Conservation (phyloP, 106 monocot genomes). For the Cymbidium sinense region DNA sequence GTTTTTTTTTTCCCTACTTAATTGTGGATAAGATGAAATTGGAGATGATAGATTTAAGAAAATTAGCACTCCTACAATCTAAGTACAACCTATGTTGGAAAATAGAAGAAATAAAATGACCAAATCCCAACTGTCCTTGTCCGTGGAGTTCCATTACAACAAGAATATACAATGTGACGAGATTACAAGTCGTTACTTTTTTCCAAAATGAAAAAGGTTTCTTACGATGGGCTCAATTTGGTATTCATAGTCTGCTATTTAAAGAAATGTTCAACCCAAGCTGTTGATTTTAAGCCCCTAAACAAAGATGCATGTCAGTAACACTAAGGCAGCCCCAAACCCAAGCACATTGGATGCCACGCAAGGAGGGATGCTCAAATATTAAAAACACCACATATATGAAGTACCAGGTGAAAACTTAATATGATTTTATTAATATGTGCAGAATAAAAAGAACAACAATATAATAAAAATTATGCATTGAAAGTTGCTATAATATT, state of each 20-base stretch:
- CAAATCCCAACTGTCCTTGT: not conserved
- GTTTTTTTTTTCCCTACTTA: not conserved
- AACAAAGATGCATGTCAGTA: not conserved
- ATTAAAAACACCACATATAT: too few species aligned
- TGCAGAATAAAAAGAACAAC: too few species aligned
- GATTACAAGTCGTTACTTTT: not conserved
- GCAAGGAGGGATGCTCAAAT: too few species aligned
- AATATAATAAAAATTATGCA: too few species aligned
- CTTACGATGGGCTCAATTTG: not conserved
- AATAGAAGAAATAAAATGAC: not conserved
- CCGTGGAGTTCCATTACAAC: not conserved
- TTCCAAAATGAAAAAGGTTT: not conserved
- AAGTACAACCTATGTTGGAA: not conserved
- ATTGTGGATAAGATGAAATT: not conserved
- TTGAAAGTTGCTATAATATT: too few species aligned
- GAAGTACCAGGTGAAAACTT: too few species aligned
- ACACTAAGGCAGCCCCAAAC: not conserved
- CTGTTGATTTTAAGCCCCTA: not conserved
- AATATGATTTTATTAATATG: too few species aligned
- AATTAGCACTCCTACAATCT: not conserved
- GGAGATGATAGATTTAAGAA: not conserved
- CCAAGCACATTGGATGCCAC: too few species aligned
- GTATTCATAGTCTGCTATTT: not conserved
- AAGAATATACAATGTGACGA: not conserved
- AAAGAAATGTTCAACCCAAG: not conserved